Evolutionary conservation across 2,329 filamentous ascomycete genomes (phyloP).

Genomic region (Tolypocladium inflatum): DNA sequence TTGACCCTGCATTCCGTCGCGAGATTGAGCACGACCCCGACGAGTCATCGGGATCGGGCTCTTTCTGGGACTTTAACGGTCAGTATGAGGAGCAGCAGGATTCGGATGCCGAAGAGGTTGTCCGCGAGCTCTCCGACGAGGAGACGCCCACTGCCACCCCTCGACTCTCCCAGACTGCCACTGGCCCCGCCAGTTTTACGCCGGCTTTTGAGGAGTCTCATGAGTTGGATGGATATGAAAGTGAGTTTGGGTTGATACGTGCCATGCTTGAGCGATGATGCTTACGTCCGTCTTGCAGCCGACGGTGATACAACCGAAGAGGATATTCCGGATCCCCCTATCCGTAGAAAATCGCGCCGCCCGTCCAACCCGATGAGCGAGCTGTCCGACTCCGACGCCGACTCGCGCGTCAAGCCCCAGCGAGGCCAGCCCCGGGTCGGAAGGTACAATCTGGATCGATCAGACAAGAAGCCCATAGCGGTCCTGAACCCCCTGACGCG

Average conservation of each 20-base stretch:
- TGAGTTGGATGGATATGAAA: constrained; percentile 49
- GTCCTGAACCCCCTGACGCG: constrained; percentile 47
- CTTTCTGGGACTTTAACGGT: constrained; percentile 55
- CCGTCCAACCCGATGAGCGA: constrained; percentile 26
- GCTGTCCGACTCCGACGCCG: constrained; percentile 40
- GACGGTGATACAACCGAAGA: constrained; percentile 56
- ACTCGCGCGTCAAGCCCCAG: constrained; percentile 34
- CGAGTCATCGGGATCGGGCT: constrained; percentile 46
- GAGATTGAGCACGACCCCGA: constrained; percentile 63
- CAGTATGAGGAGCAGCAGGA: constrained; percentile 30
- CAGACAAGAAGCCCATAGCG: constrained; percentile 47
- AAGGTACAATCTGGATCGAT: constrained; percentile 44
- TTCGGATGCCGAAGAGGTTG: constrained; percentile 32
- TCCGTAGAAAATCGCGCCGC: constrained; percentile 37
- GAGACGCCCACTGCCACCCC: constrained; percentile 34
- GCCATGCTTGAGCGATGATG: constrained; percentile 5
- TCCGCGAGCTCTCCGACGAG: constrained; percentile 27
- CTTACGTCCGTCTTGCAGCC: constrained; percentile 32
- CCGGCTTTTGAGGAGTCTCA: constrained; percentile 22
- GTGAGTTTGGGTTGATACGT: constrained; percentile 33
- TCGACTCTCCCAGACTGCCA: constrained; percentile 18
- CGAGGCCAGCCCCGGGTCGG: constrained; percentile 45
- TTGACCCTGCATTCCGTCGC: constrained; percentile 63
- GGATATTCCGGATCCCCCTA: constrained; percentile 40
- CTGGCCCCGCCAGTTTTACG: constrained; percentile 13